Conservation (phyloP, 2,329 filamentous ascomycete species). For the Salinomyces thailandicus region DNA sequence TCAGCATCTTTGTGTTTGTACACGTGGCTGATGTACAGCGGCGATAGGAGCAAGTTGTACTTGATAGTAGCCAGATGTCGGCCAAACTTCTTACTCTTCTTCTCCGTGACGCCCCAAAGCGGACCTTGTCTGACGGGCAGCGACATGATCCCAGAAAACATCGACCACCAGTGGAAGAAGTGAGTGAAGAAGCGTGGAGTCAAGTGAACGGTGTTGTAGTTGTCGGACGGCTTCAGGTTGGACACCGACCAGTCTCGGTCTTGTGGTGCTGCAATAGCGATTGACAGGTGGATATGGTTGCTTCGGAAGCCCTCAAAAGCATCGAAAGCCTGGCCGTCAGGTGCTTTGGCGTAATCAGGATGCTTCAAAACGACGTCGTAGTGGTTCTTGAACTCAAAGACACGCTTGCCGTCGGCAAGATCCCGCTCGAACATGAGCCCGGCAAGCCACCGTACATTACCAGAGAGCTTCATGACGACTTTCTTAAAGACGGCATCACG, state of each 20-base stretch:
- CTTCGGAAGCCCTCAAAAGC: slow-evolving; percentile 96
- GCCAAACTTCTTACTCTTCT: slow-evolving; percentile 97
- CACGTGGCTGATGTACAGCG: slow-evolving; percentile 88
- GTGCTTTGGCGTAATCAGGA: slow-evolving; percentile 57
- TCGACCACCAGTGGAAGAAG: slow-evolving; percentile 95
- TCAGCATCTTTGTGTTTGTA: slow-evolving; percentile 98
- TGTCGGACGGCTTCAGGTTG: slow-evolving; percentile 65
- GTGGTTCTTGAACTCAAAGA: slow-evolving; percentile 83
- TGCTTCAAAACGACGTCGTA: slow-evolving; percentile 83
- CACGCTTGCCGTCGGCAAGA: slow-evolving; percentile 58
- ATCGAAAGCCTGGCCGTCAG: slow-evolving; percentile 56
- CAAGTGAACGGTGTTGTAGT: slow-evolving; percentile 93
- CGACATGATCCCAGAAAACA: slow-evolving; percentile 91
- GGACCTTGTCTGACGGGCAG: slow-evolving; percentile 85
- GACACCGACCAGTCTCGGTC: slow-evolving; percentile 77
- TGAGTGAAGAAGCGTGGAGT: slow-evolving; percentile 95
- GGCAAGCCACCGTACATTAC: slow-evolving; percentile 85
- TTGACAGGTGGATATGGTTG: slow-evolving; percentile 89
- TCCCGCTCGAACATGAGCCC: slow-evolving; percentile 89
- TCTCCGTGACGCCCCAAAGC: slow-evolving; percentile 85
- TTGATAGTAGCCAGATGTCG: slow-evolving; percentile 97
- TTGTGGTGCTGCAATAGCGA: slow-evolving; percentile 78
- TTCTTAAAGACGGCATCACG: slow-evolving; percentile 88
- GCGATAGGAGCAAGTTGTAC: slow-evolving; percentile 85
- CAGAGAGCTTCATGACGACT: slow-evolving; percentile 96